Evolutionary conservation across 2,329 filamentous ascomycete genomes (phyloP), one percentile per base, ranked within the genome.

Genomic region (Akanthomyces uredinophilus): DNA sequence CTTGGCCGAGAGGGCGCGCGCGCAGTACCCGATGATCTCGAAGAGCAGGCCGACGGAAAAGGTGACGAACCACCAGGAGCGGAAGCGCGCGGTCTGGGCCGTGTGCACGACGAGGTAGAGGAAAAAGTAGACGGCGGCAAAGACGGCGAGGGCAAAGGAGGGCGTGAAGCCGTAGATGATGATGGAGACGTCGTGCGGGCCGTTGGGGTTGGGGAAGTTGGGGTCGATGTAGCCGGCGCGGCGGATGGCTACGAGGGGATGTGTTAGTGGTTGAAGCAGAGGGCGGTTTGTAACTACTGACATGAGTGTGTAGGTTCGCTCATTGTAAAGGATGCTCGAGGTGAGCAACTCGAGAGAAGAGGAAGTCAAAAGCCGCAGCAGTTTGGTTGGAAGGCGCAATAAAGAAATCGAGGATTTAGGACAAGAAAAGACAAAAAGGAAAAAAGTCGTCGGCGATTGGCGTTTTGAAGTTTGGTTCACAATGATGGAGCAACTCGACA

Each of bases 81-180:
- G 35, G 55, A 41, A n/a, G 16, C 44, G 55, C 54, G 75, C 63
- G 13, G 74, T 70, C 60, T 78, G 72, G 44, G 67, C 66, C 5
- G 73, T 64, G 66, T 82, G 78, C 39, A 73, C 52, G 62, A 73
- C 4, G 60, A 78, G 66, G 54, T 78, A 71, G 37, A 81, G 60
- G 57, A 71, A 67, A 73, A 81, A 82, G 69, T 80, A 75, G 22
- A 71, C 70, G 14, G 74, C 74, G 14, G 75, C 79, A 35, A 81
- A 74, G 18, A 76, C 67, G 50, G 75, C 74, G 63, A 82, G 72
- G 27, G 74, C 70, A 63, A 81, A 74, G n/a, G 73, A 73, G 1
- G 79, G 80, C 3, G 75, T 79, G 72, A 82, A 80, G 65, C 81
- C 78, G 67, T 81, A 81, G 62, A 81, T 81, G 65, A 81, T 79